Evolutionary conservation across 306 rosid species (phyloP).

Genomic region (Acacia crassicarpa): DNA sequence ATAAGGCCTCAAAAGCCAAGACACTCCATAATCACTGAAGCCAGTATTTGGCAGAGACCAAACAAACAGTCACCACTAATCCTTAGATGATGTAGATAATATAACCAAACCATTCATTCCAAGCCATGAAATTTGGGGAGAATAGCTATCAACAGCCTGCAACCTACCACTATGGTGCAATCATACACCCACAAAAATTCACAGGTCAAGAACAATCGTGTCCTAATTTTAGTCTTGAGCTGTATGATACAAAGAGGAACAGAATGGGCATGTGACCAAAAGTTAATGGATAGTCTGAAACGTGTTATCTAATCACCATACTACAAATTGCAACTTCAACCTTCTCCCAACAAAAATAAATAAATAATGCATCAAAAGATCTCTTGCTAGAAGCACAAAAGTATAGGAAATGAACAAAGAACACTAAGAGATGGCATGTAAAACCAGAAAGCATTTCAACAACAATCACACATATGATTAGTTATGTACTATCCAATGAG

Average conservation of each 20-base stretch:
- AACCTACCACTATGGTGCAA: slow-evolving; percentile 6
- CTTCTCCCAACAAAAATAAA: background rate
- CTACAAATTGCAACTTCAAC: background rate
- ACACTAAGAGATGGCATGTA: background rate
- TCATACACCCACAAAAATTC: slow-evolving; percentile 1
- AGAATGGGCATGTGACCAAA: background rate
- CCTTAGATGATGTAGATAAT: background rate
- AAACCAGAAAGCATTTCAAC: background rate
- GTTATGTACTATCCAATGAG: slow-evolving; percentile 1
- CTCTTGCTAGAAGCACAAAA: background rate
- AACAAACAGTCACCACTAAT: background rate
- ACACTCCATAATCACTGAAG: background rate
- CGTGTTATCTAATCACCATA: background rate
- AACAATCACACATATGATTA: slow-evolving; percentile 14
- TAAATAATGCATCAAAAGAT: background rate
- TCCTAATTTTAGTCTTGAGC: background rate
- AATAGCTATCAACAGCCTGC: slow-evolving; percentile 12
- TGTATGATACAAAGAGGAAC: background rate
- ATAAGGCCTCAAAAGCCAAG: slow-evolving; percentile 7
- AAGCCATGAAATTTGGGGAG: slow-evolving; percentile 1
- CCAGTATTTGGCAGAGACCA: slow-evolving; percentile 12
- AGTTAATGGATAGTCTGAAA: background rate
- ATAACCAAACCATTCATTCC: background rate
- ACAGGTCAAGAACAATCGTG: background rate
- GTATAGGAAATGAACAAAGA: slow-evolving; percentile 9